Evolutionary conservation across 495 filamentous ascomycete genomes (phyloP), one percentile per base, ranked within the genome.

Genomic region (Podospora sp.): DNA sequence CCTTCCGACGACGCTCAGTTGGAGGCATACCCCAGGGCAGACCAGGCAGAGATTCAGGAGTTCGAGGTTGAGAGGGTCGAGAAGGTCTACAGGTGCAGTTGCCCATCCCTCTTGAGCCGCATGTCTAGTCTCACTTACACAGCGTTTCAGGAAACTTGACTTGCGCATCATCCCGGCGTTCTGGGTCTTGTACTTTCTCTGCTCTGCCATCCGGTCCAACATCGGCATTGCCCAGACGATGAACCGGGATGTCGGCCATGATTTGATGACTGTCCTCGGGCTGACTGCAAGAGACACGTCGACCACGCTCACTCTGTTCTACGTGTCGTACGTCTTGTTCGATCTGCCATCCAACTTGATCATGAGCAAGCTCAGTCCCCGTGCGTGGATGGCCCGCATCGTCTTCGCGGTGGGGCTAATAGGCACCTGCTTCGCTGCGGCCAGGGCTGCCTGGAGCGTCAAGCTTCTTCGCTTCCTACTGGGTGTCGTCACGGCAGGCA

Each of bases 361-460:
- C 72, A 97, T 97, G 93, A 92, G 89, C 59, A 86, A 84, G 50
- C 80, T 97, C 3, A 91, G 91, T 67, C 93, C 93, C 1, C 90
- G 92, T 60, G 87, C 93, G 6, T 97, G 93, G 92, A 94, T 97
- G 92, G 90, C 91, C 65, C 85, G 93, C 60, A 96, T 97, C 72
- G 93, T 96, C 52, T 84, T 95, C 57, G 91, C 91, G 46, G 93
- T 96, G 18, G 92, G 93, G 7, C 77, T 96, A 50, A 90, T 95
- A 58, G 93, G 93, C 0, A 84, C 85, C 60, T 95, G 92, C 69
- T 91, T 96, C 80, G 84, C 92, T 2, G 90, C 90, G 8, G 91
- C 96, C 76, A 87, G 87, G 73, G 86, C 87, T 58, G 90, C 89
- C 35, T 94, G 92, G 91, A 94, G 91, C 75, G 86, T 95, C 75